A percentile compares a stretch with the other conserved stretches of the same genome.
These are phyloP conservation scores for Escovopsis sp. DNA, from an alignment of 2,329 filamentous ascomycete genomes.

Conservation along the genomic window DNA sequence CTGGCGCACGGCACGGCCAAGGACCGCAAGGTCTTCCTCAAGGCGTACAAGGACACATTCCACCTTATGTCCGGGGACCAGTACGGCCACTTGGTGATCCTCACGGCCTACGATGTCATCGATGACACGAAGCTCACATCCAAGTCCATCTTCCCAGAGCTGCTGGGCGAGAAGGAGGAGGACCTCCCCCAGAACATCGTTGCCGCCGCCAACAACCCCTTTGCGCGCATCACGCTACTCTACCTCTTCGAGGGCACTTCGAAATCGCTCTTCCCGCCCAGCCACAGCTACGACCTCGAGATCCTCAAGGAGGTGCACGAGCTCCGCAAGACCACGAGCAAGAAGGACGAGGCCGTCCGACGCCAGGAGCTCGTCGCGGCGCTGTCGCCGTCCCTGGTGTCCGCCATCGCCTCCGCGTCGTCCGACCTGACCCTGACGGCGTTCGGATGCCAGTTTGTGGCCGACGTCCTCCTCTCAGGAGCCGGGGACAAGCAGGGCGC, in stretches of 20 bases:
- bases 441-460: slow-evolving; percentile 77
- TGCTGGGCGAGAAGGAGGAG: slow-evolving; percentile 58
- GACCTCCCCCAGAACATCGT: slow-evolving; percentile 50
- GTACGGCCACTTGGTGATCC: slow-evolving; percentile 65
- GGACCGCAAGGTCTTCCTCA: slow-evolving; percentile 79
- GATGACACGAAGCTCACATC: slow-evolving; percentile 84
- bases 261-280: slow-evolving; percentile 44
- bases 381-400: slow-evolving; percentile 61
- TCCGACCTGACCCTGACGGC: slow-evolving; percentile 55
- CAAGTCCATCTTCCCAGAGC: slow-evolving; percentile 76
- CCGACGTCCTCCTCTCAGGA: slow-evolving; percentile 67
- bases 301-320: slow-evolving; percentile 64
- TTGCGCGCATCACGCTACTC: slow-evolving; percentile 53
- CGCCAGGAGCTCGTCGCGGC: slow-evolving; percentile 62
- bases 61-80: slow-evolving; percentile 71
- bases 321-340: slow-evolving; percentile 72
- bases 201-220: slow-evolving; percentile 48
- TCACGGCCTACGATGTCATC: slow-evolving; percentile 78
- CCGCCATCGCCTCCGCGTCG: slow-evolving; percentile 55
- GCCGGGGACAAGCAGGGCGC: slow-evolving; percentile 50
- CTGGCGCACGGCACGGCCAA: slow-evolving; percentile 80
- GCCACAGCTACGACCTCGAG: slow-evolving; percentile 51
- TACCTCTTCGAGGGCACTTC: slow-evolving; percentile 66
- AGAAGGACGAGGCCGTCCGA: slow-evolving; percentile 71
- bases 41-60: slow-evolving; percentile 79